These are phyloP conservation scores for Phytopythium cucurbitacearum DNA, from an alignment of 352 stramenopile species.

Conservation along the genomic window DNA sequence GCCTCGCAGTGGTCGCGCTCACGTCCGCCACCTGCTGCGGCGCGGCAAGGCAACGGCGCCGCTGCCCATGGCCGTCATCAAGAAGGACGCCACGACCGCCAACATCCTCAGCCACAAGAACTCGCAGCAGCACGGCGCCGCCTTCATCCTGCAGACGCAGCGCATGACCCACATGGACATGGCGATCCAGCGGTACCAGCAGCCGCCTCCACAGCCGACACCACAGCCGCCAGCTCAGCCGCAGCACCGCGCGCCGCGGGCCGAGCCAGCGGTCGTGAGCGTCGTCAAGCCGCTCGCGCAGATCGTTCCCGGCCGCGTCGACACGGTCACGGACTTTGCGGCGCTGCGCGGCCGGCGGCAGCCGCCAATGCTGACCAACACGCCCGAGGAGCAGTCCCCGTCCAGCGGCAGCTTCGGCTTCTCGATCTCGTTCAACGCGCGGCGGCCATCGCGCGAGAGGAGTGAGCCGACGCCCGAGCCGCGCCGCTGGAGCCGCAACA, in stretches of 20 bases:
- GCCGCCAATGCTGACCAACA: too few species aligned
- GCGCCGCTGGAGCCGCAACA: too few species aligned
- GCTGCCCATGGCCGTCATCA: conserved; percentile 61
- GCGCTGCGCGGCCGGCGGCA: too few species aligned
- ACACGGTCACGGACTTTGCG: too few species aligned
- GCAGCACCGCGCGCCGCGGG: neutral
- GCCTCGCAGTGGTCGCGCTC: neutral
- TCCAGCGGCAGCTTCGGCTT: too few species aligned
- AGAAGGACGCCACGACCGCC: conserved; percentile 53
- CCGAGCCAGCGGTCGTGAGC: conserved; percentile 1
- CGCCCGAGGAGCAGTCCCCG: too few species aligned
- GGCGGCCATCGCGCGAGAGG: too few species aligned
- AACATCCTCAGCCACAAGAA: conserved; percentile 77
- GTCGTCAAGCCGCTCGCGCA: conserved; percentile 5
- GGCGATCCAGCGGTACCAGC: conserved; percentile 6
- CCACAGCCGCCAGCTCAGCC: too few species aligned
- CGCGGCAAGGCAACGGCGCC: conserved; percentile 30
- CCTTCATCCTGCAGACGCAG: conserved; percentile 70
- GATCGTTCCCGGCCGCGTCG: neutral
- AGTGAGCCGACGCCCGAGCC: too few species aligned
- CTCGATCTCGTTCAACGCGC: too few species aligned
- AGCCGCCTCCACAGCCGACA: neutral
- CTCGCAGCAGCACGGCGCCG: conserved; percentile 53
- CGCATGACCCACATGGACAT: conserved; percentile 48
- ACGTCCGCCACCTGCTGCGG: conserved; percentile 4